Evolutionary conservation across 83 land plant genomes (phyloP).

Genomic region (Thuja plicata): DNA sequence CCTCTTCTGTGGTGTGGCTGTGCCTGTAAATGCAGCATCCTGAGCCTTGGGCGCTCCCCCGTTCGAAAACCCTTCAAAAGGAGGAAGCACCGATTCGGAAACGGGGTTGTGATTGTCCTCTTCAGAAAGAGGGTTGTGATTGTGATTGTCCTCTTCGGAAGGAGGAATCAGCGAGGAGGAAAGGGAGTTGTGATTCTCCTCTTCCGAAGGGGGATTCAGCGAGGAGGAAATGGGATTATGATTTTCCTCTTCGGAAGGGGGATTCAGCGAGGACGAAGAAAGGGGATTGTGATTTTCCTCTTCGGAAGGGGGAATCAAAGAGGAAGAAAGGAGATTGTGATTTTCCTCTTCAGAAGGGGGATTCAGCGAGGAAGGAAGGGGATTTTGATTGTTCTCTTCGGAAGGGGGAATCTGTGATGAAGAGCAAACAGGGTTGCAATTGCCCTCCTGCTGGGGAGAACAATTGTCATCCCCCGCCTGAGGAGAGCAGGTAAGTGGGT

Average conservation of each 20-base stretch:
- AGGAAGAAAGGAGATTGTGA: not conserved
- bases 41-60: not conserved
- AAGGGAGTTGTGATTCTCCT: not conserved
- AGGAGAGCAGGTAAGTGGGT: not conserved
- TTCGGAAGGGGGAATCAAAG: no score
- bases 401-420: not conserved
- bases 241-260: not conserved
- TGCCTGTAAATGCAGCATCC: not conserved
- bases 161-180: not conserved
- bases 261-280: not conserved
- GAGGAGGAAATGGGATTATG: not conserved
- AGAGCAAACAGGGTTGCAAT: not conserved
- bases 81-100: not conserved
- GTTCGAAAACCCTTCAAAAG: not conserved
- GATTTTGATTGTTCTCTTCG: not conserved
- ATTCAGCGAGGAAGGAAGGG: not conserved
- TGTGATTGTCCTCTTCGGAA: not conserved
- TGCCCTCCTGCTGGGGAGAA: not conserved
- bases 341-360: not conserved
- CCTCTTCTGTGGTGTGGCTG: slow-evolving; percentile 13
- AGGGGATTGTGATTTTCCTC: not conserved
- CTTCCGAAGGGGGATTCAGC: not conserved
- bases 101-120: not conserved
- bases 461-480: no score
- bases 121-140: not conserved